These are phyloP conservation scores for Glebionis coronaria DNA, from an alignment of 129 eudicot species.

Conservation along the genomic window DNA sequence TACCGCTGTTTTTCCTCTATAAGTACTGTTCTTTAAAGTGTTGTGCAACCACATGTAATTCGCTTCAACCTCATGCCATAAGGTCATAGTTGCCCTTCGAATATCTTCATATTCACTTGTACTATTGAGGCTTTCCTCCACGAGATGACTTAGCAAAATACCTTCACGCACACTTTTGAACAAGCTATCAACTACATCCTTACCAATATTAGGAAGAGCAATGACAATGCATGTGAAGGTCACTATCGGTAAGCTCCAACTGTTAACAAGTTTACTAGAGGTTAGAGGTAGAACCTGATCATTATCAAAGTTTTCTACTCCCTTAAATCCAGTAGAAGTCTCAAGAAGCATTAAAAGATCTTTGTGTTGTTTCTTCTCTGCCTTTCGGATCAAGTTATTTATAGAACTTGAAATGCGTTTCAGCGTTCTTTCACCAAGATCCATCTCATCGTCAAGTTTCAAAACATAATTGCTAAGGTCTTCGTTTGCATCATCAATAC, in stretches of 20 bases:
- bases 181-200: not conserved
- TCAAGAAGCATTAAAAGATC: constrained; percentile 5
- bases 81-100: constrained; percentile 1
- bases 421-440: not conserved
- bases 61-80: constrained; percentile 1
- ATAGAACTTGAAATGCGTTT: not conserved
- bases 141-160: not conserved
- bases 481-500: not conserved
- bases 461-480: constrained; percentile 3
- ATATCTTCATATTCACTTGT: not conserved
- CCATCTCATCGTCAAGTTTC: constrained; percentile 3
- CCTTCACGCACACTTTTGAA: constrained; percentile 6
- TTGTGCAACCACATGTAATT: constrained; percentile 5
- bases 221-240: constrained; percentile 5
- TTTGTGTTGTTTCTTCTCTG: not conserved
- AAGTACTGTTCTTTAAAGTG: not conserved
- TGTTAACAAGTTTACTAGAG: constrained; percentile 8
- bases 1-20: constrained; percentile 3
- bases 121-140: constrained; percentile 1
- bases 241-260: constrained; percentile 12
- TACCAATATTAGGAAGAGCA: not conserved
- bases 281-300: constrained; percentile 4
- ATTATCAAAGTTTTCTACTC: constrained; percentile 9
- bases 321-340: not conserved
- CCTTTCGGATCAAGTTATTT: not conserved